Evolutionary conservation across 75 land plant genomes (phyloP).

Genomic region (Larix kaempferi): DNA sequence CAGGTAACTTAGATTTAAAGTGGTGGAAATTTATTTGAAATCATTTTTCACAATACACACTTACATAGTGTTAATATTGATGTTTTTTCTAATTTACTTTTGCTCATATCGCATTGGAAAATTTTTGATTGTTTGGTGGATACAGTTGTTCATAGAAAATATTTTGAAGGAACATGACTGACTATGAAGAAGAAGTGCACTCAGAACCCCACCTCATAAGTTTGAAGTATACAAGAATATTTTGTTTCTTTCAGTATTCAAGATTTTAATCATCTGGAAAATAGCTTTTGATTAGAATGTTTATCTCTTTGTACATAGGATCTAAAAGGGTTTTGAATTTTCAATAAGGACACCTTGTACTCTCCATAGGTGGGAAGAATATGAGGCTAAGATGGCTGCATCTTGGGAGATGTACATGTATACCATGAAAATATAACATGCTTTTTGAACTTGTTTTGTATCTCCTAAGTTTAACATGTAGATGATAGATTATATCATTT

Average conservation of each 20-base stretch:
- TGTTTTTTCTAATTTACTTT: neutral
- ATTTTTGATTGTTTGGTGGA: neutral
- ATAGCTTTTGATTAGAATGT: slow-evolving; percentile 1
- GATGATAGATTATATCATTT: neutral
- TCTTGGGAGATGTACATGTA: slow-evolving; percentile 86
- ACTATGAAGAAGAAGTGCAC: slow-evolving; percentile 54
- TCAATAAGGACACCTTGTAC: slow-evolving; percentile 93
- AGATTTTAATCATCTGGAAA: neutral
- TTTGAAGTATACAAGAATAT: neutral
- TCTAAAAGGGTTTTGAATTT: slow-evolving; percentile 74
- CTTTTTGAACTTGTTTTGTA: neutral
- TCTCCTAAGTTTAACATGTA: neutral
- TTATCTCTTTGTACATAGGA: slow-evolving; percentile 43
- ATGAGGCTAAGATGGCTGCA: slow-evolving; percentile 73
- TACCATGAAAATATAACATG: neutral
- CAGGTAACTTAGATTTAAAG: too few species aligned
- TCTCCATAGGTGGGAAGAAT: slow-evolving; percentile 86
- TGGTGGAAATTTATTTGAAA: neutral
- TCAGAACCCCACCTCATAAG: neutral
- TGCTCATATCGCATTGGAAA: neutral
- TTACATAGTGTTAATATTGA: neutral
- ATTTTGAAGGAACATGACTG: slow-evolving; percentile 67
- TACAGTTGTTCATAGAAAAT: slow-evolving; percentile 38
- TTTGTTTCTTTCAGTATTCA: neutral
- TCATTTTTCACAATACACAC: neutral